These are phyloP conservation scores for Aspergillus baeticus DNA, from an alignment of 495 filamentous ascomycete genomes.

Conservation along the genomic window DNA sequence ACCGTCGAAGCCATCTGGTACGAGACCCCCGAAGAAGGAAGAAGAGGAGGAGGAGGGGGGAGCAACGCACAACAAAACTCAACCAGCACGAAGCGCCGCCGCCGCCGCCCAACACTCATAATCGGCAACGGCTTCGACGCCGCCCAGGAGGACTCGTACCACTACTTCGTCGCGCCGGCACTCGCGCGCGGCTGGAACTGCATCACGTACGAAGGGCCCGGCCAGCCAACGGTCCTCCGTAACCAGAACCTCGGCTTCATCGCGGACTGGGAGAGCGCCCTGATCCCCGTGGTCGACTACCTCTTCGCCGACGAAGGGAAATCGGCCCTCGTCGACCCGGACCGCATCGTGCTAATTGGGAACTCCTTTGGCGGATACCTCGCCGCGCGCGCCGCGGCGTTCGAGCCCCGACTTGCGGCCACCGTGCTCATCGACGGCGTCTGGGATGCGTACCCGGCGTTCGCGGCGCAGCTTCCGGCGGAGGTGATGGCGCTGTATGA, in stretches of 20 bases:
- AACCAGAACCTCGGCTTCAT: conserved; percentile 48
- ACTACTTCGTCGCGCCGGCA: conserved; percentile 28
- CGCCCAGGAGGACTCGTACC: conserved; percentile 44
- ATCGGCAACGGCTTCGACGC: conserved; percentile 39
- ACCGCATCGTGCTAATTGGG: conserved; percentile 31
- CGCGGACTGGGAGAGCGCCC: conserved; percentile 45
- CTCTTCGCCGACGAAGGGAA: conserved; percentile 13
- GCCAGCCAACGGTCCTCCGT: conserved; percentile 43
- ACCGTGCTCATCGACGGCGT: conserved; percentile 23
- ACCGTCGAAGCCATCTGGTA: conserved; percentile 32
- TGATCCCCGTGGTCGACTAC: conserved; percentile 46
- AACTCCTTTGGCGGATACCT: conserved; percentile 40
- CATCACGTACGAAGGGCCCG: conserved; percentile 50
- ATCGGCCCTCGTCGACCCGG: conserved; percentile 27
- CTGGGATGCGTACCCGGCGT: too few relatives aligned
- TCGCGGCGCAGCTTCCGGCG: too few relatives aligned
- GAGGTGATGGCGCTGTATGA: too few relatives aligned
- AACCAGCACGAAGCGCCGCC: too few relatives aligned
- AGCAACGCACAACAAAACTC: too few relatives aligned
- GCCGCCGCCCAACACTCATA: conserved; percentile 41
- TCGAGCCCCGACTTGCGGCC: conserved; percentile 43
- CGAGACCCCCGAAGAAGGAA: conserved; percentile 9
- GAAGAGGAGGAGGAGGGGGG: too few relatives aligned
- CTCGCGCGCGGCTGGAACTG: conserved; percentile 46
- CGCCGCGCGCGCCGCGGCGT: conserved; percentile 37